Percentiles rank a stretch among this genome's conserved stretches.
These are phyloP conservation scores for Infundibulicybe gibba DNA, from an alignment of 768 basidiomycete genomes.

Conservation along the genomic window DNA sequence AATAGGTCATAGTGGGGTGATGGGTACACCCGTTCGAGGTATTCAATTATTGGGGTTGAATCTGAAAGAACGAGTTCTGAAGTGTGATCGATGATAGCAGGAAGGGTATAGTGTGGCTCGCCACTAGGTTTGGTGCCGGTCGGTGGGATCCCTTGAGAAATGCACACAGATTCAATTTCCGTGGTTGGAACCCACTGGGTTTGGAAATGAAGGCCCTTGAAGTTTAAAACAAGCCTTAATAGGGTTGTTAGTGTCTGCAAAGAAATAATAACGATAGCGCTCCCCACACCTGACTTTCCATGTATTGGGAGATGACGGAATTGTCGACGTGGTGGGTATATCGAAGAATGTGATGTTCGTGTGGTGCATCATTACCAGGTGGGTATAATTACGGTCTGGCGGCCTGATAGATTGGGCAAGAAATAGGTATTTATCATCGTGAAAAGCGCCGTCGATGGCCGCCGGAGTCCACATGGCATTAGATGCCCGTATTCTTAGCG, in stretches of 20 bases:
- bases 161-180: constrained; percentile 20
- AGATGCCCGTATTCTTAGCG: too few species aligned
- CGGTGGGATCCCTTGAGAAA: constrained; percentile 19
- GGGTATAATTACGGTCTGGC: not conserved
- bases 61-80: constrained; percentile 23
- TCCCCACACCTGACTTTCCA: constrained; percentile 20
- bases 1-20: constrained; percentile 11
- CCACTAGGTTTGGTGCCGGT: constrained; percentile 19
- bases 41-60: constrained; percentile 29
- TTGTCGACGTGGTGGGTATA: constrained; percentile 9
- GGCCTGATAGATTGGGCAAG: not conserved
- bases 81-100: constrained; percentile 23
- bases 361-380: not conserved
- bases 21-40: constrained; percentile 28
- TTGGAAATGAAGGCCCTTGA: constrained; percentile 19
- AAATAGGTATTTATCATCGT: too few species aligned
- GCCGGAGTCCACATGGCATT: too few species aligned
- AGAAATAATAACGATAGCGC: not conserved
- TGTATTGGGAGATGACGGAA: constrained; percentile 15
- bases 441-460: too few species aligned
- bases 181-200: constrained; percentile 21
- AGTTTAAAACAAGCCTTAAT: constrained; percentile 17
- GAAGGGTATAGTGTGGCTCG: constrained; percentile 26
- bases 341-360: constrained; percentile 15
- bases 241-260: not conserved